Evolutionary conservation across 176 grass and related monocot species (phyloP).

Genomic region (Cenchrus fungigraminus): DNA sequence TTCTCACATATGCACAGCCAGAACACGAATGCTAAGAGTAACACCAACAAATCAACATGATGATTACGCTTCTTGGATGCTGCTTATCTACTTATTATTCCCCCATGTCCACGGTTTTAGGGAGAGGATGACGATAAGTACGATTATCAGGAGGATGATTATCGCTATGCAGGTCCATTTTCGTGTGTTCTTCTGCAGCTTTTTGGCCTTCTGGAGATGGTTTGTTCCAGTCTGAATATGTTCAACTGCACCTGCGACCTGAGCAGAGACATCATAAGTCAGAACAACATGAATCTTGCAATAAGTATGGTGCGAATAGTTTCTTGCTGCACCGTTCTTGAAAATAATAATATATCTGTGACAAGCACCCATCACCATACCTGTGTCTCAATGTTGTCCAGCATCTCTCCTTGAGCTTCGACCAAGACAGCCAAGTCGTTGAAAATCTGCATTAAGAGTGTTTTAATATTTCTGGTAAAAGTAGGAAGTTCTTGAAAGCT

Average conservation of each 20-base stretch:
- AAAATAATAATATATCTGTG: background rate
- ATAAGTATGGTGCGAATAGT: background rate
- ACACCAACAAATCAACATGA: background rate
- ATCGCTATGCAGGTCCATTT: conserved; percentile 81
- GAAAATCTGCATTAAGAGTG: conserved; percentile 57
- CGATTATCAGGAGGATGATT: conserved; percentile 62
- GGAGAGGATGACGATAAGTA: conserved; percentile 48
- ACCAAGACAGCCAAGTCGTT: conserved; percentile 81
- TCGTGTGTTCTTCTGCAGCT: conserved; percentile 66
- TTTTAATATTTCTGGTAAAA: background rate
- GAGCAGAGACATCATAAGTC: conserved; percentile 40
- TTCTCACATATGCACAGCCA: background rate
- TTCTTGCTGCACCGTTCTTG: background rate
- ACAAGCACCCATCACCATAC: conserved; percentile 38
- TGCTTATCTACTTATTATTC: conserved; percentile 28
- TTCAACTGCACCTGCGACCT: conserved; percentile 63
- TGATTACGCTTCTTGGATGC: background rate
- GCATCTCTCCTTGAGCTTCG: conserved; percentile 64
- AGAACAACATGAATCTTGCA: conserved; percentile 26
- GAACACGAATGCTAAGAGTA: background rate
- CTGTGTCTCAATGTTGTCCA: conserved; percentile 76
- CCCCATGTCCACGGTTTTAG: conserved; percentile 70
- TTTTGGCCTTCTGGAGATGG: conserved; percentile 60
- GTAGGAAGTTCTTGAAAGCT: background rate
- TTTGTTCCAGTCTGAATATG: conserved; percentile 57